phyloP scores from a whole-genome alignment of 495 filamentous ascomycete species.

The Penicillium paxilli region DNA sequence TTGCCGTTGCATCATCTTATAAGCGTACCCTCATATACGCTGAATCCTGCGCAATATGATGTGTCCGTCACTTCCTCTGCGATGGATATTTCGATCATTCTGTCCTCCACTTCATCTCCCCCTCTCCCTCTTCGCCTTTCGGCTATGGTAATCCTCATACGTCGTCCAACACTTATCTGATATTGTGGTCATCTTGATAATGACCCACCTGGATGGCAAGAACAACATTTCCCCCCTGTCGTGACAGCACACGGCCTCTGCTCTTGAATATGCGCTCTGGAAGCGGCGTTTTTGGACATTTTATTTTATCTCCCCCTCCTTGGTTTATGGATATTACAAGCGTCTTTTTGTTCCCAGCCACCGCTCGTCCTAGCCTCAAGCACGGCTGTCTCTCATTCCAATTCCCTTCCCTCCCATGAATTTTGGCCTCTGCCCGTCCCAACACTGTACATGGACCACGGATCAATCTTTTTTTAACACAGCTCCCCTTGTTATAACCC shows the following conservation, averaged over 20 bases:
- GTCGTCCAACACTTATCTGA: not conserved
- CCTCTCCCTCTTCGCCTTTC: not conserved
- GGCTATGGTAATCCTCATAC: not conserved
- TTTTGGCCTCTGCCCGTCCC: not conserved
- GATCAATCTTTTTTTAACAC: not conserved
- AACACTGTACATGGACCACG: constrained; percentile 10
- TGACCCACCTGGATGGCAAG: constrained; percentile 24
- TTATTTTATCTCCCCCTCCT: constrained; percentile 9
- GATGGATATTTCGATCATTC: not conserved
- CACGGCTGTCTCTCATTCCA: not conserved
- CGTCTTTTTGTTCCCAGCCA: not conserved
- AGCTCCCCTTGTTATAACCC: not conserved
- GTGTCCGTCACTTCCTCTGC: not conserved
- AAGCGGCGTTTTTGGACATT: constrained; percentile 23
- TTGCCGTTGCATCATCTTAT: constrained; percentile 82
- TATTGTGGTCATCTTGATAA: constrained; percentile 7
- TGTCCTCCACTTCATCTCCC: not conserved
- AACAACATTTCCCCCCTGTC: constrained; percentile 3
- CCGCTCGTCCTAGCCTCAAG: not conserved
- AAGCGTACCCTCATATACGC: constrained; percentile 26
- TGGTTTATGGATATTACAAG: constrained; percentile 4
- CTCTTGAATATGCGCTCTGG: constrained; percentile 20
- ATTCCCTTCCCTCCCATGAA: not conserved
- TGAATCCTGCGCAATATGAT: not conserved
- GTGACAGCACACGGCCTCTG: not conserved